Percentiles rank a stretch among this genome's conserved stretches.
These are phyloP conservation scores for Lentinula guzmanii DNA, from an alignment of 768 basidiomycete genomes.

Conservation along the genomic window DNA sequence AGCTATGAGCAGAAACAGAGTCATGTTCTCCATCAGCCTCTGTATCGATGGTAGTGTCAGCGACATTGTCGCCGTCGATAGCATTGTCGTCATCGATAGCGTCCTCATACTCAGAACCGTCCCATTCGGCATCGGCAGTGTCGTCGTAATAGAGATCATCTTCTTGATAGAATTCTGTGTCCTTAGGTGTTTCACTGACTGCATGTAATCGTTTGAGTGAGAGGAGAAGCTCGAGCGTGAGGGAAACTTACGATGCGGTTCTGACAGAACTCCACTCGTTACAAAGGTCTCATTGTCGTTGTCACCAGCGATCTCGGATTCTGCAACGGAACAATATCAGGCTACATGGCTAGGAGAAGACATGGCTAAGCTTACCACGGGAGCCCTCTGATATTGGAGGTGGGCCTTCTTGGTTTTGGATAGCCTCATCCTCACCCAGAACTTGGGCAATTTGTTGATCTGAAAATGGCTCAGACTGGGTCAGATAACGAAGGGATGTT, in stretches of 20 bases:
- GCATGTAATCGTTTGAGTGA: neutral
- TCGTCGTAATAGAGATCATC: slow-evolving; percentile 6
- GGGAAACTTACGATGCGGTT: neutral
- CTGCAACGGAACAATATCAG: neutral
- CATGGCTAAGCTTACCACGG: neutral
- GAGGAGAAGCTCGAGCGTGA: neutral
- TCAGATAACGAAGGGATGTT: neutral
- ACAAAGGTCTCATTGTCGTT: neutral
- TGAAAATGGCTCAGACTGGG: neutral
- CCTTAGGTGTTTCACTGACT: neutral
- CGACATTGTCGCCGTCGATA: neutral
- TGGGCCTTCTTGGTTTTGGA: neutral
- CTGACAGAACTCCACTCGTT: neutral
- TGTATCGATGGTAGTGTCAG: slow-evolving; percentile 6
- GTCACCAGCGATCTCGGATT: neutral
- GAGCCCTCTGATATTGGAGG: neutral
- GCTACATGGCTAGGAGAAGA: neutral
- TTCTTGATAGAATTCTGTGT: neutral
- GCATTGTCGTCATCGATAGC: neutral
- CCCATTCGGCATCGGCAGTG: slow-evolving; percentile 1
- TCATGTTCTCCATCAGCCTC: slow-evolving; percentile 28
- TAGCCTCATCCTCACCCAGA: neutral
- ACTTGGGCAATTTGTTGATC: neutral
- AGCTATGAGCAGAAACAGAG: slow-evolving; percentile 44
- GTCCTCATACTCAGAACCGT: slow-evolving; percentile 4